Percentiles rank a stretch among this genome's conserved stretches.
phyloP scores from a whole-genome alignment of 257 asterid genomes.

The Capsicum rhomboideum region DNA sequence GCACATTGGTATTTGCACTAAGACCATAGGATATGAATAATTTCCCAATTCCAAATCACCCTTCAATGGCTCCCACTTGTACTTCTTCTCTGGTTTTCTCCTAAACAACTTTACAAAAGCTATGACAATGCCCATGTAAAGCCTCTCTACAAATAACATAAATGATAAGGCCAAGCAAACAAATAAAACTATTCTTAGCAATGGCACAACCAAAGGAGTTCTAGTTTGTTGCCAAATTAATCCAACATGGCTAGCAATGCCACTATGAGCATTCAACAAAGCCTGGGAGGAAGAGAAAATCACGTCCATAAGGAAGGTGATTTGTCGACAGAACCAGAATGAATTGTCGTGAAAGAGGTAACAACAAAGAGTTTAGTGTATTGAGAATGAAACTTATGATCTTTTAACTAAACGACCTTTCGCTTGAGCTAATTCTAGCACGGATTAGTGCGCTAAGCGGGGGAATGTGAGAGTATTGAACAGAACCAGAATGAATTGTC shows the following conservation, averaged over 20 bases:
- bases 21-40: slow-evolving; percentile 11
- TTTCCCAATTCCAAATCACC: slow-evolving; percentile 15
- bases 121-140: slow-evolving; percentile 39
- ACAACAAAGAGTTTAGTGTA: neutral
- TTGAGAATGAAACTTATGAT: neutral
- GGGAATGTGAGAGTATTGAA: neutral
- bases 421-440: too few relatives aligned
- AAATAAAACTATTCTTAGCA: slow-evolving; percentile 27
- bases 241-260: slow-evolving; percentile 18
- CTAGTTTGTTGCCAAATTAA: slow-evolving; percentile 22
- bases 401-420: too few relatives aligned
- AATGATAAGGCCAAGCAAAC: slow-evolving; percentile 37
- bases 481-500: neutral
- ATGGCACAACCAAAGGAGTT: slow-evolving; percentile 30
- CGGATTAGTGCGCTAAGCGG: neutral
- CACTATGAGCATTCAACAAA: slow-evolving; percentile 6
- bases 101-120: slow-evolving; percentile 18
- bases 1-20: slow-evolving; percentile 20
- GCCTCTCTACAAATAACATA: slow-evolving; percentile 7
- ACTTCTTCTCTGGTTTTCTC: slow-evolving; percentile 10
- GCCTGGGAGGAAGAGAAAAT: neutral
- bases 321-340: neutral
- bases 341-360: neutral
- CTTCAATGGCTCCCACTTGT: slow-evolving; percentile 12
- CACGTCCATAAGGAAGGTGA: neutral